phyloP scores from a whole-genome alignment of 2,329 filamentous ascomycete species.

The Trichoderma sp. region DNA sequence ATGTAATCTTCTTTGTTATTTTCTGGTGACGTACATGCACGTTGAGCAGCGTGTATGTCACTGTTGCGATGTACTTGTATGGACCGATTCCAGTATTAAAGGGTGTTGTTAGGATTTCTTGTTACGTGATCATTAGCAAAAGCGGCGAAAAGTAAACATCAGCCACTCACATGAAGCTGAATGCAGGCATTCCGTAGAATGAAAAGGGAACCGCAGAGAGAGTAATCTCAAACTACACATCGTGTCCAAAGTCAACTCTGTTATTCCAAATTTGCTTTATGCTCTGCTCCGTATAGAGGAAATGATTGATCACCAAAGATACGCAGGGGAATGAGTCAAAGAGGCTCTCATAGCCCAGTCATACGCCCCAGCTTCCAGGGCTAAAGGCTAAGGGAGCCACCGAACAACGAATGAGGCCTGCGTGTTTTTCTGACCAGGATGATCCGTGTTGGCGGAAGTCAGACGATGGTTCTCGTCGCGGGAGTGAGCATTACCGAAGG shows the following conservation, averaged over 20 bases:
- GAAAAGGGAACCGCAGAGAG: background rate
- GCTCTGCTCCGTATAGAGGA: background rate
- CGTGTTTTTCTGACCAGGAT: background rate
- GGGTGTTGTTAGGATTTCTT: background rate
- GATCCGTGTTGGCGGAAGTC: conserved; percentile 7
- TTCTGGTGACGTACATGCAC: background rate
- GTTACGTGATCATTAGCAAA: background rate
- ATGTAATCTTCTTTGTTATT: background rate
- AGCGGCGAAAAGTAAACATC: background rate
- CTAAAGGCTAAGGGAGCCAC: background rate
- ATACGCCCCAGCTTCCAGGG: background rate
- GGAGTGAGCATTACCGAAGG: background rate
- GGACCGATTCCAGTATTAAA: background rate
- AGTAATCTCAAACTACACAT: background rate
- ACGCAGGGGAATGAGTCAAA: background rate
- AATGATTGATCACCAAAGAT: background rate
- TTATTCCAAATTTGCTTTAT: background rate
- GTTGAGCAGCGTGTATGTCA: background rate
- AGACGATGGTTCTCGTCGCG: background rate
- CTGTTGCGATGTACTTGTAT: background rate
- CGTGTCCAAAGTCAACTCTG: background rate
- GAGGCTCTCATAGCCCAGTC: background rate
- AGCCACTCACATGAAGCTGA: background rate
- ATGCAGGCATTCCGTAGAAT: background rate
- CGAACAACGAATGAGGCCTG: background rate